phyloP scores from a whole-genome alignment of 2,329 filamentous ascomycete genomes.

The Allantophomopsis lycopodina region DNA sequence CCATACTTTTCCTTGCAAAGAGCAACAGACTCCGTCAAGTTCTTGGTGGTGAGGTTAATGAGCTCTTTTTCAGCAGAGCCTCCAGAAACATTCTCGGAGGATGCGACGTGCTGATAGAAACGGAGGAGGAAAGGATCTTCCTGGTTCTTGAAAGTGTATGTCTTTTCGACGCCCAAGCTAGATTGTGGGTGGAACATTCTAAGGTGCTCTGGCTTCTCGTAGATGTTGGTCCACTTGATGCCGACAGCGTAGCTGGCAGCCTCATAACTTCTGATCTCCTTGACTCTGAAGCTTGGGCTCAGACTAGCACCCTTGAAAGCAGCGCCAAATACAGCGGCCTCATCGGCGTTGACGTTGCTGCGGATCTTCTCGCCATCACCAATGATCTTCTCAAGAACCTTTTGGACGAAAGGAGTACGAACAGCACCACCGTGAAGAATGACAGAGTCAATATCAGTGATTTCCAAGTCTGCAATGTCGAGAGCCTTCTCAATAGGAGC shows the following conservation, averaged over 20 bases:
- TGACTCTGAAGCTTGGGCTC: slow-evolving; percentile 92
- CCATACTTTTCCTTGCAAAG: slow-evolving; percentile 66
- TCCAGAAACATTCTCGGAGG: slow-evolving; percentile 23
- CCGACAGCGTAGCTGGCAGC: slow-evolving; percentile 59
- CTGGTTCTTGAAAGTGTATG: slow-evolving; percentile 69
- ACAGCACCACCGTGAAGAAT: slow-evolving; percentile 88
- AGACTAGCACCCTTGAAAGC: slow-evolving; percentile 87
- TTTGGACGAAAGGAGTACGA: slow-evolving; percentile 89
- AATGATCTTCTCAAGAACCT: slow-evolving; percentile 63
- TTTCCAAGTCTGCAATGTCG: slow-evolving; percentile 54
- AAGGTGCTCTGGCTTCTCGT: slow-evolving; percentile 61
- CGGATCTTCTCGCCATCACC: slow-evolving; percentile 68
- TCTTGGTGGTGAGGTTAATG: slow-evolving; percentile 59
- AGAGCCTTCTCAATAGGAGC: slow-evolving; percentile 63
- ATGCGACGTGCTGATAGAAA: slow-evolving; percentile 61
- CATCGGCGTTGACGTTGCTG: slow-evolving; percentile 92
- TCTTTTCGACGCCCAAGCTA: slow-evolving; percentile 64
- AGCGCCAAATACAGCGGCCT: slow-evolving; percentile 90
- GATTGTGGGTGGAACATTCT: slow-evolving; percentile 73
- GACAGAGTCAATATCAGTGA: slow-evolving; percentile 71
- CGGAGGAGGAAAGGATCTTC: slow-evolving; percentile 62
- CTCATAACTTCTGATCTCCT: slow-evolving; percentile 84
- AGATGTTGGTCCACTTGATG: slow-evolving; percentile 58
- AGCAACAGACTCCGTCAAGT: slow-evolving; percentile 72
- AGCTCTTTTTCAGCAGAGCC: slow-evolving; percentile 43